A percentile compares a stretch with the other conserved stretches of the same genome.
phyloP scores from a whole-genome alignment of 768 basidiomycete genomes.

The Collybiopsis luxurians region DNA sequence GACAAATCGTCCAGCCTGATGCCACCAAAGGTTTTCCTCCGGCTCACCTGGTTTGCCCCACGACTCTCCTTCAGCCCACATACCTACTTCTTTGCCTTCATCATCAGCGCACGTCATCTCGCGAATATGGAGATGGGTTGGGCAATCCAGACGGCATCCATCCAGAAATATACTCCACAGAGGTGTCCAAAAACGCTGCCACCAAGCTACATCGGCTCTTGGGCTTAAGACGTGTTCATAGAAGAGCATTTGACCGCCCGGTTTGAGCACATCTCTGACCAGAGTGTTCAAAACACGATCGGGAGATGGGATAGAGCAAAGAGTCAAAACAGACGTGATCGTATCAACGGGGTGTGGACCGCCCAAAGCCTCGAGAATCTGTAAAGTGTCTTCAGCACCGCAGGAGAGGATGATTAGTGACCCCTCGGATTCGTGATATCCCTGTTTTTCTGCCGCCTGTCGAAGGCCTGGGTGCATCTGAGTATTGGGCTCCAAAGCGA shows the following conservation, averaged over 20 bases:
- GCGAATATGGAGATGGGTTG: constrained; percentile 48
- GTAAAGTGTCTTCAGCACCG: constrained; percentile 56
- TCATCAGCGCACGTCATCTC: constrained; percentile 24
- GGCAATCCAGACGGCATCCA: constrained; percentile 63
- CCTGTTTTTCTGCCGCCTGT: constrained; percentile 42
- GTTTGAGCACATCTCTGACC: constrained; percentile 50
- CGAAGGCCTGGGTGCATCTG: constrained; percentile 62
- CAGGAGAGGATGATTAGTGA: constrained; percentile 57
- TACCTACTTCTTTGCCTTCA: constrained; percentile 26
- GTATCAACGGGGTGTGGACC: constrained; percentile 46
- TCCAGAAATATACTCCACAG: constrained; percentile 59
- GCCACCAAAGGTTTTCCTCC: constrained; percentile 60
- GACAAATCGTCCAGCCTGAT: constrained; percentile 54
- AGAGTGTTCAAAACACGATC: constrained; percentile 44
- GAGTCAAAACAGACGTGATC: constrained; percentile 59
- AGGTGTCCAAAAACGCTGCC: constrained; percentile 75
- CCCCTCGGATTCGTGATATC: constrained; percentile 51
- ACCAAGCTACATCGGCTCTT: constrained; percentile 52
- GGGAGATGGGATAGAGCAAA: constrained; percentile 65
- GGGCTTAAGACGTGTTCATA: constrained; percentile 70
- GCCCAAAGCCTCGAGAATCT: constrained; percentile 41
- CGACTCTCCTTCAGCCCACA: constrained; percentile 46
- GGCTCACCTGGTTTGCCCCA: constrained; percentile 52
- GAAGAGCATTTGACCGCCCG: constrained; percentile 63
- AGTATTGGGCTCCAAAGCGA: constrained; percentile 71